phyloP scores from a whole-genome alignment of 768 basidiomycete species.

The Suillus ampliporus region DNA sequence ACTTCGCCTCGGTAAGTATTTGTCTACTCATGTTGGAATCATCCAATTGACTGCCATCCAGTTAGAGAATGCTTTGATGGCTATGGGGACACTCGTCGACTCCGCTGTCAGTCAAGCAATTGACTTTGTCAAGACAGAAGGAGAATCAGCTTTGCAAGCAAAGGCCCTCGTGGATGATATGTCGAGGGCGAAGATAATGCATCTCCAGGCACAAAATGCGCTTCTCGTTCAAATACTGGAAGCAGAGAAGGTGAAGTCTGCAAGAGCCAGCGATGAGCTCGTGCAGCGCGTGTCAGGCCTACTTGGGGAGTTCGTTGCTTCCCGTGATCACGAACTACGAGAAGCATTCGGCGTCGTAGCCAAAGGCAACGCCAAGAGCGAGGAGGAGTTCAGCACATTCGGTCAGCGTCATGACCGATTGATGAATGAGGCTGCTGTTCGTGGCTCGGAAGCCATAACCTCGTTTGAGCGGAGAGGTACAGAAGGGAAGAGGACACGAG shows the following conservation, averaged over 20 bases:
- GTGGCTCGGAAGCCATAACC: slow-evolving; percentile 47
- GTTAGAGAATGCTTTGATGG: slow-evolving; percentile 62
- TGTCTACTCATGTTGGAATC: background rate
- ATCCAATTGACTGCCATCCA: slow-evolving; percentile 22
- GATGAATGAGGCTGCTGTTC: slow-evolving; percentile 46
- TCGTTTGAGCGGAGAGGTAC: slow-evolving; percentile 50
- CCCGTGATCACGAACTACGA: slow-evolving; percentile 69
- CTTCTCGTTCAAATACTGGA: slow-evolving; percentile 64
- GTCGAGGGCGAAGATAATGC: slow-evolving; percentile 57
- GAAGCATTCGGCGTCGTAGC: slow-evolving; percentile 60
- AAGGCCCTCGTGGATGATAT: slow-evolving; percentile 53
- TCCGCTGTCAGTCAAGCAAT: slow-evolving; percentile 61
- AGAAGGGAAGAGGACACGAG: slow-evolving; percentile 60
- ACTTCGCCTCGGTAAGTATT: slow-evolving; percentile 50
- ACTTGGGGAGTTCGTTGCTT: slow-evolving; percentile 70
- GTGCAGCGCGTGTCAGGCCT: slow-evolving; percentile 76
- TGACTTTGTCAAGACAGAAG: slow-evolving; percentile 60
- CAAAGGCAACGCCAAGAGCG: slow-evolving; percentile 59
- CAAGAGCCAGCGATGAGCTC: slow-evolving; percentile 73
- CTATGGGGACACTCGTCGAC: slow-evolving; percentile 65
- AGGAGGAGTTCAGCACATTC: slow-evolving; percentile 55
- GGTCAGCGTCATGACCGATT: slow-evolving; percentile 53
- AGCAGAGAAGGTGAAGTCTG: slow-evolving; percentile 67
- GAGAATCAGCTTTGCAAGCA: slow-evolving; percentile 53
- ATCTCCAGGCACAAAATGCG: slow-evolving; percentile 74